Base-by-base conservation (phyloP, 306 rosid species). In the Nissolia schottii region DNA sequence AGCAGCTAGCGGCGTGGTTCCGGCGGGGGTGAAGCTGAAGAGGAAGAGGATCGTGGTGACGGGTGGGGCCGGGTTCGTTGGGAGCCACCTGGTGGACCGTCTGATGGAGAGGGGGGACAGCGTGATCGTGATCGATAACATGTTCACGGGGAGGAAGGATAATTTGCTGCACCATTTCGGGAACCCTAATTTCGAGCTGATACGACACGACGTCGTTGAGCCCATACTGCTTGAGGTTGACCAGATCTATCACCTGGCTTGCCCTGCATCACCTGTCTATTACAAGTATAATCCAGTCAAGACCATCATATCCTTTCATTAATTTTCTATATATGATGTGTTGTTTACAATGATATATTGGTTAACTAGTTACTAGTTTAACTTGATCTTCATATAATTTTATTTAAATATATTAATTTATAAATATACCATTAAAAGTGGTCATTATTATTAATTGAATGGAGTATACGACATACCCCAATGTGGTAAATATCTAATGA, bases 61-160 rank as follows among this genome's bases (percentile, higher is more conserved):
- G 0, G 98, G 97, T 29, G 98, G 98, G 43, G 98, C 98, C 1
- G 98, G 98, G 65, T 93, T 93, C 82, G 98, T 93, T 0, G 97
- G 97, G 24, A 90, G 97, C 77, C 98, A 93, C 63, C 86, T 93
- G 1, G 98, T 93, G 38, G 98, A 93, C 76, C 97, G 96, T 66
- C 55, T 93, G 81, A 87, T 93, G 0, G 91, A 84, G 20, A 58
- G 96, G 1, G 98, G 98, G 0, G 92, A 93, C 9, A 93, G 83
- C 51, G 94, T 93, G 63, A 89, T 93, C 64, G 97, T 93, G 15
- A 80, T 90, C 0, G 98, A 93, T 73, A 93, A 89, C 64, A 86
- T 90, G 78, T 93, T 93, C 56, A 93, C 98, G 0, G 98, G 98
- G 0, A 66, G 97, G 64, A 93, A 90, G 34, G 94, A 87, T 10